Percentiles rank a stretch among this genome's conserved stretches.
phyloP scores from a whole-genome alignment of 164 flowering plant genomes.

The Platanus orientalis region DNA sequence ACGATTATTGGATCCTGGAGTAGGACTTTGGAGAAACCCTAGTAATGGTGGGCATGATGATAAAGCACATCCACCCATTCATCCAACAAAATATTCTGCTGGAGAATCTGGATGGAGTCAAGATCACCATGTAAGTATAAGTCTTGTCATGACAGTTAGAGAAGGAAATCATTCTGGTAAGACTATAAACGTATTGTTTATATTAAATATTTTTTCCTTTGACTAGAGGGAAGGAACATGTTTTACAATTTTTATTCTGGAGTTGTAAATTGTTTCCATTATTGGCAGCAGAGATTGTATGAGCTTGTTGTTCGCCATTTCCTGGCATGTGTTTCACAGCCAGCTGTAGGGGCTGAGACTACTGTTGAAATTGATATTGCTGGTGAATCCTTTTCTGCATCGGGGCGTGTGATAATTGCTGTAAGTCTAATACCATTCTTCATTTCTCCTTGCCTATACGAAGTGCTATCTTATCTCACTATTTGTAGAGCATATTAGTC shows the following conservation, averaged over 20 bases:
- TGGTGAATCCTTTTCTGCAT: slow-evolving; percentile 77
- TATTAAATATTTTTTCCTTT: background rate
- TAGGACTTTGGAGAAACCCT: slow-evolving; percentile 91
- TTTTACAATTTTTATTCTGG: background rate
- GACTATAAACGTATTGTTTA: background rate
- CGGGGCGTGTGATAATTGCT: slow-evolving; percentile 75
- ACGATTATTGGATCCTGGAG: slow-evolving; percentile 63
- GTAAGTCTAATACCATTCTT: slow-evolving; percentile 39
- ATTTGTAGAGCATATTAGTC: background rate
- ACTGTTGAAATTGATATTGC: slow-evolving; percentile 92
- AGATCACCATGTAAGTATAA: slow-evolving; percentile 68
- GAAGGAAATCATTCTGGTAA: background rate
- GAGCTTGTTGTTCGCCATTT: slow-evolving; percentile 98
- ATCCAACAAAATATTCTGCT: slow-evolving; percentile 89
- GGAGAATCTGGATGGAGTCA: slow-evolving; percentile 90
- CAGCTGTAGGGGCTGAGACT: slow-evolving; percentile 97
- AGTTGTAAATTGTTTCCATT: slow-evolving; percentile 5
- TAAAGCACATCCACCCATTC: slow-evolving; percentile 99
- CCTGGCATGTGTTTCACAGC: slow-evolving; percentile 95
- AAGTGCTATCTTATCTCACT: background rate
- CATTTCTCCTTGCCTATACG: background rate
- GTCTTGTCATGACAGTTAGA: background rate
- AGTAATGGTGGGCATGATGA: slow-evolving; percentile 93
- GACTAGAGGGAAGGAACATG: background rate
- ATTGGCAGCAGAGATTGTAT: slow-evolving; percentile 59